These are phyloP conservation scores for Hypoxylon sp. DNA, from an alignment of 2,329 filamentous ascomycete genomes.

Conservation along the genomic window DNA sequence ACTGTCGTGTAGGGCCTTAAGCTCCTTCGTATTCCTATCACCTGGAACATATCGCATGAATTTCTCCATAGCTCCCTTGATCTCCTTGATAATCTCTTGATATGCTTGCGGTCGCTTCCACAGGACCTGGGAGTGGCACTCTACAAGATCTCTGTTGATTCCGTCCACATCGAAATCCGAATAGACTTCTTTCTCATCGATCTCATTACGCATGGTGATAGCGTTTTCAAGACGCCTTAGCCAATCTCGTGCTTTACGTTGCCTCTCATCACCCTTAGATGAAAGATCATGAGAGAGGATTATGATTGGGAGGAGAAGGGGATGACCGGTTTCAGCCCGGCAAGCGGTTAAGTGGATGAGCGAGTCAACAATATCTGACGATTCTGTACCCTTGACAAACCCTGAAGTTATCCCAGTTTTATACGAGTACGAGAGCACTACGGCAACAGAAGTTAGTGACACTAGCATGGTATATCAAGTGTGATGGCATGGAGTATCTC, in stretches of 20 bases:
- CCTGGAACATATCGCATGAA: slow-evolving; percentile 56
- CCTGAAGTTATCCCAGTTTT: slow-evolving; percentile 70
- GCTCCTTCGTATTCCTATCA: slow-evolving; percentile 39
- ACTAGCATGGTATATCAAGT: neutral
- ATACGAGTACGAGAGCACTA: slow-evolving; percentile 70
- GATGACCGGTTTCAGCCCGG: slow-evolving; percentile 67
- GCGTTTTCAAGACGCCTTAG: slow-evolving; percentile 73
- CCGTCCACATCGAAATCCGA: slow-evolving; percentile 70
- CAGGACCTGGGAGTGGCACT: slow-evolving; percentile 74
- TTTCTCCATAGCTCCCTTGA: slow-evolving; percentile 64
- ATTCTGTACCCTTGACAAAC: slow-evolving; percentile 73
- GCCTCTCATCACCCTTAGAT: slow-evolving; percentile 70
- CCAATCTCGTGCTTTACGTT: slow-evolving; percentile 75
- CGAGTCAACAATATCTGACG: slow-evolving; percentile 66
- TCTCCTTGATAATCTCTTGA: slow-evolving; percentile 66
- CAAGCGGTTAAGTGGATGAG: slow-evolving; percentile 67
- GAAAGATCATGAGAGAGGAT: slow-evolving; percentile 72
- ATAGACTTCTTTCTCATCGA: slow-evolving; percentile 69
- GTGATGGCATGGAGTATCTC: neutral
- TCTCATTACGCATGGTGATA: slow-evolving; percentile 72
- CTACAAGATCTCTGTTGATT: slow-evolving; percentile 73
- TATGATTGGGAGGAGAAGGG: slow-evolving; percentile 71
- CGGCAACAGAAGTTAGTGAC: slow-evolving; percentile 19
- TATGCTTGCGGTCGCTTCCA: slow-evolving; percentile 76
- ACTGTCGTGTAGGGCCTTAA: slow-evolving; percentile 62